These are phyloP conservation scores for Talaromyces sp. DNA, from an alignment of 2,329 filamentous ascomycete genomes.

Conservation along the genomic window DNA sequence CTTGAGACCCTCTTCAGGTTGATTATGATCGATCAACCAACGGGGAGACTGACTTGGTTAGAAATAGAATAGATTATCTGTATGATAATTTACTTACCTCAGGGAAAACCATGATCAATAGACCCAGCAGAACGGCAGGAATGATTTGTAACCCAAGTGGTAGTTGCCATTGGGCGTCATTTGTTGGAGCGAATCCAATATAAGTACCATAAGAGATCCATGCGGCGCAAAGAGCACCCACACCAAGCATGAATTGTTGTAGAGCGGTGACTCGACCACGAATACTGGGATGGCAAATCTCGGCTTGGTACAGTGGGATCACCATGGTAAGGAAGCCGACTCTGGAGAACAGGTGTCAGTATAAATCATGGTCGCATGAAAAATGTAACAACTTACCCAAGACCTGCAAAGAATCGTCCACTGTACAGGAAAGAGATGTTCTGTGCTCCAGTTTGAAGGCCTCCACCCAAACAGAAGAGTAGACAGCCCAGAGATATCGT, in stretches of 20 bases:
- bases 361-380: background rate
- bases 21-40: conserved; percentile 75
- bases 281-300: conserved; percentile 76
- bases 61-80: background rate
- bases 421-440: conserved; percentile 65
- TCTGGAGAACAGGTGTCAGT: conserved; percentile 31
- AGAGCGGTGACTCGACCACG: conserved; percentile 73
- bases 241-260: conserved; percentile 81
- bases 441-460: conserved; percentile 70
- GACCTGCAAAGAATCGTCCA: conserved; percentile 69
- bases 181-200: conserved; percentile 50
- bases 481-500: conserved; percentile 73
- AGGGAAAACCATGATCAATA: conserved; percentile 72
- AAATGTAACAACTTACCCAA: conserved; percentile 31
- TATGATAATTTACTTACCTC: conserved; percentile 48
- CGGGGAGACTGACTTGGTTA: conserved; percentile 53
- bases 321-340: conserved; percentile 67
- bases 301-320: conserved; percentile 74
- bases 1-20: conserved; percentile 64
- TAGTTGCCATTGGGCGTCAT: conserved; percentile 62
- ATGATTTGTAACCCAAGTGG: conserved; percentile 71
- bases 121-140: conserved; percentile 65
- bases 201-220: conserved; percentile 73
- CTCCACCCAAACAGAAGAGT: conserved; percentile 72
- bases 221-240: conserved; percentile 71